Evolutionary conservation across 495 filamentous ascomycete genomes (phyloP).

Genomic region (Penicilliopsis zonata): DNA sequence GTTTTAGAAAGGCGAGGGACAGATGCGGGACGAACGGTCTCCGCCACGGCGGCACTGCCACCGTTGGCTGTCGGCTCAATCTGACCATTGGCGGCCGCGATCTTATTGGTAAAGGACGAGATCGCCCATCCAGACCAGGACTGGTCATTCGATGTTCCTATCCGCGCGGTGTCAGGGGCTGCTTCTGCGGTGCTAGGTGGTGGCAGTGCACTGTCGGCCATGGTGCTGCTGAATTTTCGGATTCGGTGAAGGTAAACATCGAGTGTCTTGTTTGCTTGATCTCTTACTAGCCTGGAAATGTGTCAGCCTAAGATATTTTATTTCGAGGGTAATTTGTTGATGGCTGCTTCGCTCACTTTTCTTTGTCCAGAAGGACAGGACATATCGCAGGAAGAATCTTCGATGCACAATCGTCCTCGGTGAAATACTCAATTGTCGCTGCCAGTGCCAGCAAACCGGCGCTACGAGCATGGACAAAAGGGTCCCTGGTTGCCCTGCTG

Average conservation of each 20-base stretch:
- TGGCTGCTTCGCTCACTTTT: conserved; percentile 44
- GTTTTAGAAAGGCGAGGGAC: conserved; percentile 33
- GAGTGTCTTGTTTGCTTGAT: conserved; percentile 82
- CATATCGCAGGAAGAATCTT: conserved; percentile 76
- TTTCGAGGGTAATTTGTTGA: too few relatives aligned
- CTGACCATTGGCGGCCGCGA: conserved; percentile 70
- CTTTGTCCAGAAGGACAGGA: conserved; percentile 72
- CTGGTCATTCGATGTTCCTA: conserved; percentile 63
- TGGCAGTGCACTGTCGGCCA: conserved; percentile 70
- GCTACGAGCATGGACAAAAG: conserved; percentile 86
- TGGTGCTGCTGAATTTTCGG: conserved; percentile 57
- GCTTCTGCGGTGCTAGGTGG: conserved; percentile 23
- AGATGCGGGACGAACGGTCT: conserved; percentile 30
- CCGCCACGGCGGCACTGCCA: conserved; percentile 14
- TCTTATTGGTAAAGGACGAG: conserved; percentile 94
- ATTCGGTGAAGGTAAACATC: conserved; percentile 82
- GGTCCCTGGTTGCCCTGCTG: conserved; percentile 75
- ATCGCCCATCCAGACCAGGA: conserved; percentile 97
- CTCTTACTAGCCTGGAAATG: conserved; percentile 52
- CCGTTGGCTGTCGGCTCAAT: conserved; percentile 47
- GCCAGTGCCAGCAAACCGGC: conserved; percentile 75
- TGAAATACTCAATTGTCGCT: conserved; percentile 77
- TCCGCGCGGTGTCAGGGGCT: conserved; percentile 41
- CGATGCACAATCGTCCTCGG: conserved; percentile 77
- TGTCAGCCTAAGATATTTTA: too few relatives aligned